Base-by-base conservation (phyloP, 345 rosid species). In the Eucalyptus erythrocorys region DNA sequence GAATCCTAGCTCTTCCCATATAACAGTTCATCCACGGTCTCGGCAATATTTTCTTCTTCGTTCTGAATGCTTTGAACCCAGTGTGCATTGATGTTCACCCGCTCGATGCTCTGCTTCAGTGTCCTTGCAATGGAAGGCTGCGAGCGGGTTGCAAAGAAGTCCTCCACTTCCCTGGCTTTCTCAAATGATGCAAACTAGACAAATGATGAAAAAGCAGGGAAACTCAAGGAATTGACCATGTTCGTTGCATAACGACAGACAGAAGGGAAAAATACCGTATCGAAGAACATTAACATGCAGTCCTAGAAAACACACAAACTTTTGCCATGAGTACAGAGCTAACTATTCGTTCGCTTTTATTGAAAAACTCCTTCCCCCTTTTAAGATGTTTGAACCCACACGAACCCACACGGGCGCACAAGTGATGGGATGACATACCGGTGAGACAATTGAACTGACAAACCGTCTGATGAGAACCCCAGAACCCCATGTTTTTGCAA, bases 31-130 rank as follows among this genome's bases (percentile, higher is more conserved):
- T 90, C 87, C 80, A 93, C 95, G 1, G 93, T 95, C 43, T 93
- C 93, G 1, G 89, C 89, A 42, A 98, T 94, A 45, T 91, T 37
- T 16, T 89, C 87, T 16, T 89, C 87, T 90, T 98, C 99, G 24
- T 92, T 92, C 91, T 87, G 93, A 88, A 98, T 85, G 93, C 95
- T 94, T 90, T 94, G 92, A 55, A 93, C 98, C 99, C 99, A 96
- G 43, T 91, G 94, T 15, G 99, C 96, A 42, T 95, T 98, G 59
- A 97, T 95, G 90, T 89, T 88, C 34, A 95, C 97, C 84, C 92
- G 89, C 86, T 98, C 99, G 34, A 96, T 88, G 94, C 99, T 95
- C 94, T 98, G 99, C 95, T 94, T 98, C 96, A 97, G 92, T 59
- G 99, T 98, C 91, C 99, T 95, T 8, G 95, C 93, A 76, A 95